These are phyloP conservation scores for Tolypocladium tundrense DNA, from an alignment of 2,329 filamentous ascomycete species.

Conservation along the genomic window DNA sequence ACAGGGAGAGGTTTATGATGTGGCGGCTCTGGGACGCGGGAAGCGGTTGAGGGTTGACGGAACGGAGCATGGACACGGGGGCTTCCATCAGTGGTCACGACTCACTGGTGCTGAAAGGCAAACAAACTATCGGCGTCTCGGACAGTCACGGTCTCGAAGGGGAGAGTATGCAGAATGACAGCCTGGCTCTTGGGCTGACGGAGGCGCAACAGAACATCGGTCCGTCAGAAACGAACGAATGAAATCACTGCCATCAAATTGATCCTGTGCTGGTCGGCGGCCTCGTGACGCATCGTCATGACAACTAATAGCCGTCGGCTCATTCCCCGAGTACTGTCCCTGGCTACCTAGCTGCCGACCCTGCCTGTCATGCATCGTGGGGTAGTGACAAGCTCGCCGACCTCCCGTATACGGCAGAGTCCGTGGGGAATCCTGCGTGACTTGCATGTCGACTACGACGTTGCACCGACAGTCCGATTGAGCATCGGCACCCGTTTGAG, in stretches of 20 bases:
- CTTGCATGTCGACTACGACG: neutral
- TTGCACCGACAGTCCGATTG: neutral
- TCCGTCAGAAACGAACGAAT: neutral
- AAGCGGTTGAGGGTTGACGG: neutral
- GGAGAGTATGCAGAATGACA: neutral
- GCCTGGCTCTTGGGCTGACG: neutral
- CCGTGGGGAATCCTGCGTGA: neutral
- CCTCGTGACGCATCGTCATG: neutral
- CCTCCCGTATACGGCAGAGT: neutral
- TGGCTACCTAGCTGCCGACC: neutral
- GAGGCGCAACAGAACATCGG: neutral
- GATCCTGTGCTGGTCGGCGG: neutral
- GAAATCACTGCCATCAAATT: neutral
- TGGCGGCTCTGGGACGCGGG: neutral
- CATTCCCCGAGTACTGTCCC: too few species aligned
- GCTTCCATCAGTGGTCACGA: neutral
- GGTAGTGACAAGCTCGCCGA: neutral
- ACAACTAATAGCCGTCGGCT: neutral
- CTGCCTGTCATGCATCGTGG: neutral
- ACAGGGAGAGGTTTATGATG: neutral
- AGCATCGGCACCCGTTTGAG: neutral
- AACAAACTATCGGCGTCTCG: neutral
- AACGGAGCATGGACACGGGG: neutral
- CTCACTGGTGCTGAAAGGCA: too few species aligned
- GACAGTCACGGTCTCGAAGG: neutral